These are phyloP conservation scores for Penicillium subrubescens DNA, from an alignment of 495 filamentous ascomycete genomes.

Conservation along the genomic window DNA sequence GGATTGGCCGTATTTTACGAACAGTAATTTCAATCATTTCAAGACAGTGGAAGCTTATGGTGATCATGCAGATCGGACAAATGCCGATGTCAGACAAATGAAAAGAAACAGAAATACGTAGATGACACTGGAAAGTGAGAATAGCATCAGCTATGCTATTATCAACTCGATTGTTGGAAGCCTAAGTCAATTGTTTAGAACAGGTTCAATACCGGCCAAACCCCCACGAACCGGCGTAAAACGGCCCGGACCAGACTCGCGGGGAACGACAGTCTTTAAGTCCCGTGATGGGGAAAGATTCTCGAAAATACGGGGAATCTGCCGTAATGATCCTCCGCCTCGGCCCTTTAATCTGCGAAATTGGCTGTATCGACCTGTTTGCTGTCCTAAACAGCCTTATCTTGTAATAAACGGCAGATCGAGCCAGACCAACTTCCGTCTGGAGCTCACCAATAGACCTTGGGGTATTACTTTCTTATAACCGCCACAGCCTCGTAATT, in stretches of 20 bases:
- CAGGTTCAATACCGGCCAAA: background rate
- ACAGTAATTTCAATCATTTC: background rate
- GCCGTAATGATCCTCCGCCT: conserved; percentile 9
- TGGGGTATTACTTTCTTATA: conserved; percentile 11
- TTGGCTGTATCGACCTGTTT: background rate
- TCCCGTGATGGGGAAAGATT: background rate
- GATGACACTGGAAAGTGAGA: background rate
- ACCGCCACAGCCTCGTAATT: background rate
- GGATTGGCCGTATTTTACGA: background rate
- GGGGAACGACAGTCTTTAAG: conserved; percentile 7
- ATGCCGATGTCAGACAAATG: background rate
- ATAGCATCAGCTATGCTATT: background rate
- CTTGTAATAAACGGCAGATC: conserved; percentile 33
- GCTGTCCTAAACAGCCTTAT: background rate
- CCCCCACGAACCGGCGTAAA: conserved; percentile 14
- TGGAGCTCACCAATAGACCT: conserved; percentile 10
- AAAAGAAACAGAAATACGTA: too few species aligned
- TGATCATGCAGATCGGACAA: background rate
- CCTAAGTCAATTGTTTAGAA: too few species aligned
- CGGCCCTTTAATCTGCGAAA: background rate
- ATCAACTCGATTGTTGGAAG: background rate
- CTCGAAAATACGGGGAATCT: conserved; percentile 6
- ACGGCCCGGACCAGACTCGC: conserved; percentile 1
- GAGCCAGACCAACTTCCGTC: conserved; percentile 33
- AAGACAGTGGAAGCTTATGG: background rate